Conservation (phyloP, 2,329 filamentous ascomycete species). For the Chaetoscypha palmicola region DNA sequence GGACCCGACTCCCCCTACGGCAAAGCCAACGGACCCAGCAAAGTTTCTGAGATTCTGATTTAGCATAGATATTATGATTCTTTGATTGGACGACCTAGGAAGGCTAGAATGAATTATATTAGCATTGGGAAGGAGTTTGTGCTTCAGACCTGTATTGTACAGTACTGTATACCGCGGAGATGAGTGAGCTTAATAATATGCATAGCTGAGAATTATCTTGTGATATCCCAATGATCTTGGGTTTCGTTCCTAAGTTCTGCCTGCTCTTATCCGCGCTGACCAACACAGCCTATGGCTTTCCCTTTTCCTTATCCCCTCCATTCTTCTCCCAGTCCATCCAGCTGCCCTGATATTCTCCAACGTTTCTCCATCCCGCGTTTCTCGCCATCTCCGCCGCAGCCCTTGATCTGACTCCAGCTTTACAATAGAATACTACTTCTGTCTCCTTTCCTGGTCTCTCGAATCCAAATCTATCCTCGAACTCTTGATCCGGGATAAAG, state of each 20-base stretch:
- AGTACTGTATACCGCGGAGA: not conserved
- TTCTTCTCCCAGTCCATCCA: constrained; percentile 77
- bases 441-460: constrained; percentile 52
- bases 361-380: constrained; percentile 65
- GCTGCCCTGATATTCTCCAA: constrained; percentile 67
- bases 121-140: constrained; percentile 5
- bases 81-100: not conserved
- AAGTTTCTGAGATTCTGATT: constrained; percentile 18
- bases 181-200: not conserved
- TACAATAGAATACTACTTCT: constrained; percentile 83
- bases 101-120: not conserved
- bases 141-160: not conserved
- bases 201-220: too few relatives aligned
- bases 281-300: constrained; percentile 5
- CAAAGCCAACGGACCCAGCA: constrained; percentile 7
- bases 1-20: constrained; percentile 7
- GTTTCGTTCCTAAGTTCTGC: too few relatives aligned
- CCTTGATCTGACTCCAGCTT: constrained; percentile 75
- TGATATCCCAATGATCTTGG: too few relatives aligned
- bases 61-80: not conserved
- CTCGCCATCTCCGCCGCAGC: constrained; percentile 71
- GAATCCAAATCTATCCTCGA: constrained; percentile 76
- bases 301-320: constrained; percentile 44
- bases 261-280: not conserved
- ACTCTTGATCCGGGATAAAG: constrained; percentile 69